Evolutionary conservation across 2,329 filamentous ascomycete species (phyloP).

Genomic region (Byssothecium circinans): DNA sequence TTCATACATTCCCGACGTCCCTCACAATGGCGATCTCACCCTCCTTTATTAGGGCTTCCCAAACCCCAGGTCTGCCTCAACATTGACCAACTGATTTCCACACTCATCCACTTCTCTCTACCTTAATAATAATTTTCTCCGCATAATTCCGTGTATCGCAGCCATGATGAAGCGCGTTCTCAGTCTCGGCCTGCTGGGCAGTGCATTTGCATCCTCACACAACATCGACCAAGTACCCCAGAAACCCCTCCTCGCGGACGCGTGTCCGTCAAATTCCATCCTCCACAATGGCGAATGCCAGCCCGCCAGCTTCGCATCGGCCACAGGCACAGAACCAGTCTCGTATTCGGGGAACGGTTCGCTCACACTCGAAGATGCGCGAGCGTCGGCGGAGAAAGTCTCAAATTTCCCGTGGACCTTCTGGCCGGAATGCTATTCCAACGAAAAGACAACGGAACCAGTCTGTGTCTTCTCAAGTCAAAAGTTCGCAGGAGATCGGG

Average conservation of each 20-base stretch:
- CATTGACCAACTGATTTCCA: neutral
- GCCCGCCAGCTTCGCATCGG: constrained; percentile 10
- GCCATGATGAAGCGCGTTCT: constrained; percentile 25
- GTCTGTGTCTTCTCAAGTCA: constrained; percentile 37
- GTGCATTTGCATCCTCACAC: constrained; percentile 23
- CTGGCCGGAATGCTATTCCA: constrained; percentile 37
- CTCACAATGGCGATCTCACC: neutral
- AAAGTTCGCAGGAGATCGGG: constrained; percentile 33
- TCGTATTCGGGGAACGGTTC: constrained; percentile 24
- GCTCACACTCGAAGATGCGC: constrained; percentile 26
- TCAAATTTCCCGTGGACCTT: constrained; percentile 37
- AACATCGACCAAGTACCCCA: constrained; percentile 25
- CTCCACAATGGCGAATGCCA: constrained; percentile 30
- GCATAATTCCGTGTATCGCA: neutral
- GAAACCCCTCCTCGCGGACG: constrained; percentile 23
- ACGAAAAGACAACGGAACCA: constrained; percentile 25
- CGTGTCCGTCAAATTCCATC: constrained; percentile 28
- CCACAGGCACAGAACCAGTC: constrained; percentile 9
- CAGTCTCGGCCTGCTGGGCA: constrained; percentile 22
- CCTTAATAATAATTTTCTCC: neutral
- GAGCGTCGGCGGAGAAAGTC: constrained; percentile 18
- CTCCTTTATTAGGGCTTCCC: neutral
- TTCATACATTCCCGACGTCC: constrained; percentile 11
- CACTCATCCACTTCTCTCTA: neutral
- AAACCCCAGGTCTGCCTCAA: neutral